A percentile compares a stretch with the other conserved stretches of the same genome.
Evolutionary conservation across 371 early-diverging fungal genomes (phyloP).

Genomic region (Rhizopus arrhizus): DNA sequence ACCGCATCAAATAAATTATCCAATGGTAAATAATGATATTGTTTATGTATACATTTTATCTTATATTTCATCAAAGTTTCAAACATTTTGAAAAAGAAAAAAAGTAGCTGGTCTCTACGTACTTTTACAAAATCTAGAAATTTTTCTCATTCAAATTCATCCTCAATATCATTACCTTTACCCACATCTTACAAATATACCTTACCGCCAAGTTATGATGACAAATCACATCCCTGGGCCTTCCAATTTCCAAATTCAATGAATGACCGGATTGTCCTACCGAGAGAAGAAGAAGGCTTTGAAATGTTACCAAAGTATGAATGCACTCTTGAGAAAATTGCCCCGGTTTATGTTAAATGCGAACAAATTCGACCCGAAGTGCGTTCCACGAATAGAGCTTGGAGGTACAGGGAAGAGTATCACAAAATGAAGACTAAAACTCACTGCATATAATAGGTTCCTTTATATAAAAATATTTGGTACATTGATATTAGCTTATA

Average conservation of each 20-base stretch:
- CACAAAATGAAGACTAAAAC: neutral
- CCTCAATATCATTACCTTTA: neutral
- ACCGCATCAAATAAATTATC: neutral
- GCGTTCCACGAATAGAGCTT: constrained; percentile 19
- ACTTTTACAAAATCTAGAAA: neutral
- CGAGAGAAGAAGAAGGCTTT: constrained; percentile 23
- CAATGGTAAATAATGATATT: neutral
- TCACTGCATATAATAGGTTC: neutral
- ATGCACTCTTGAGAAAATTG: constrained; percentile 20
- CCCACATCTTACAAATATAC: neutral
- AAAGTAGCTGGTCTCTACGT: constrained; percentile 12
- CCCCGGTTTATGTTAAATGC: constrained; percentile 20
- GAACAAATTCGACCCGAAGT: constrained; percentile 18
- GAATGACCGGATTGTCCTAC: constrained; percentile 3
- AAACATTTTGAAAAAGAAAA: constrained; percentile 6
- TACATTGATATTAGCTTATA: constrained; percentile 9
- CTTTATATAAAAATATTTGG: constrained; percentile 6
- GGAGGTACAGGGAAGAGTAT: constrained; percentile 19
- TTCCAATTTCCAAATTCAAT: constrained; percentile 9
- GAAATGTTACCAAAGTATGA: constrained; percentile 22
- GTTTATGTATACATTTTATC: neutral
- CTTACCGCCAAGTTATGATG: constrained; percentile 11
- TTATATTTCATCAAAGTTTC: neutral
- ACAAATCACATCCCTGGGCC: constrained; percentile 17
- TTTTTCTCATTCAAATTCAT: neutral